Evolutionary conservation across 2,329 filamentous ascomycete genomes (phyloP).

Genomic region (Phialophora macrospora): DNA sequence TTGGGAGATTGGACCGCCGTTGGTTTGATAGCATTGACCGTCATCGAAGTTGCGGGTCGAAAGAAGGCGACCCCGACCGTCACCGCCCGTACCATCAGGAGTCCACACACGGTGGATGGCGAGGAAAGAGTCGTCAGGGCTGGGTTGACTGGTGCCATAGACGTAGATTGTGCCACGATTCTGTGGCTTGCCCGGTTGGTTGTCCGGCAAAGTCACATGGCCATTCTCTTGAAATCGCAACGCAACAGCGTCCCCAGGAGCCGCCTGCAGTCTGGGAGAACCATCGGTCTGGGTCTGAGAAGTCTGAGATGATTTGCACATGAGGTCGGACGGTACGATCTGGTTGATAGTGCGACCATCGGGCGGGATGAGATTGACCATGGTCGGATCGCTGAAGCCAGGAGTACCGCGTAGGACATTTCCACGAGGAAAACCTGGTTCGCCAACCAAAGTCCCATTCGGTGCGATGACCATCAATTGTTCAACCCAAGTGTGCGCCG

Average conservation of each 20-base stretch:
- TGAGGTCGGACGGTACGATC: slow-evolving; percentile 57
- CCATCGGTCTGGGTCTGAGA: slow-evolving; percentile 61
- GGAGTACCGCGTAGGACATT: slow-evolving; percentile 64
- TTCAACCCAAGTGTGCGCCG: slow-evolving; percentile 83
- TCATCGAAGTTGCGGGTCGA: slow-evolving; percentile 85
- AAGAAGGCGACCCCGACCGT: slow-evolving; percentile 75
- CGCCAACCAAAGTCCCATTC: slow-evolving; percentile 74
- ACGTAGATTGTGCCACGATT: slow-evolving; percentile 75
- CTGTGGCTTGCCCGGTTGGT: slow-evolving; percentile 62
- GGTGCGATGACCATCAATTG: slow-evolving; percentile 70
- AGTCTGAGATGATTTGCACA: slow-evolving; percentile 70
- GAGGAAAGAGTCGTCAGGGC: slow-evolving; percentile 62
- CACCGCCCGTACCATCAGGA: slow-evolving; percentile 76
- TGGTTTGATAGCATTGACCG: slow-evolving; percentile 83
- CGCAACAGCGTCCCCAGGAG: slow-evolving; percentile 67
- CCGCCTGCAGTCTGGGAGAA: slow-evolving; percentile 66
- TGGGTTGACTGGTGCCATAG: slow-evolving; percentile 70
- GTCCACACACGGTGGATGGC: slow-evolving; percentile 79
- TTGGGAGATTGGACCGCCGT: slow-evolving; percentile 62
- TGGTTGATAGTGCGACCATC: slow-evolving; percentile 54
- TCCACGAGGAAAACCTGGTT: slow-evolving; percentile 75
- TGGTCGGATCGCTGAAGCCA: slow-evolving; percentile 62
- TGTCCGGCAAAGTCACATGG: slow-evolving; percentile 67
- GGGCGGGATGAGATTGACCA: slow-evolving; percentile 67
- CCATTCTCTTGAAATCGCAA: slow-evolving; percentile 76